Evolutionary conservation across 768 basidiomycete species (phyloP), one percentile per base, ranked within the genome.

Genomic region (Polyporus arcularius): DNA sequence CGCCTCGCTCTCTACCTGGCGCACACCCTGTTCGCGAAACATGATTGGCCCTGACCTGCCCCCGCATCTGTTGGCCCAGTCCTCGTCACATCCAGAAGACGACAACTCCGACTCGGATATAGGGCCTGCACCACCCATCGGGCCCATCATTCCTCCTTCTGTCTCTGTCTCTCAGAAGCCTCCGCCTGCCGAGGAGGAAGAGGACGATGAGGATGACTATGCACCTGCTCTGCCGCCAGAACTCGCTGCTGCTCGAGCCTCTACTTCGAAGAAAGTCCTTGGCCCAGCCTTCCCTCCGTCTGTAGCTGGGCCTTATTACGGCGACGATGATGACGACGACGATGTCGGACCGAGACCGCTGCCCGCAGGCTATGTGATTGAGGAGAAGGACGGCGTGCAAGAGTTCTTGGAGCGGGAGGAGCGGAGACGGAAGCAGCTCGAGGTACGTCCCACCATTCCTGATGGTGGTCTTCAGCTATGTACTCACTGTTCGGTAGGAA

Each of bases 371-470:
- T 55, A 75, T 63, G 55, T 60, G 10, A 70, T 75, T 42, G 72
- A 74, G 55, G 82, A 81, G 63, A 76, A 77, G 59, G 85, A 90
- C 47, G 92, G 87, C 4, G 89, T 95, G 4, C 75, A 83, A 49
- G 89, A 92, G 72, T 98, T 98, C 64, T 73, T 94, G 69, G 93
- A 92, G 70, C 80, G 84, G 55, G 96, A 99, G 73, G 90, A 91
- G 68, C 83, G 87, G 60, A 78, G 90, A 63, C 76, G 83, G 57
- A 87, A 90, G 67, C 78, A 85, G 60, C 78, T 86, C 35, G 90
- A 94, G 79, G 85, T 82, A 50, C 28, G 78, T 71, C 30, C 8
- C 41, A 35, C 11, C 11, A 35, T 42, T 55, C 30, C 18, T 47
- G 46, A 6, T 28, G 26, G 21, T 18, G 46, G 28, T 26, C 6